Percentiles rank a stretch among this genome's conserved stretches.
These are phyloP conservation scores for Venturia asperata DNA, from an alignment of 2,329 filamentous ascomycete species.

Conservation along the genomic window DNA sequence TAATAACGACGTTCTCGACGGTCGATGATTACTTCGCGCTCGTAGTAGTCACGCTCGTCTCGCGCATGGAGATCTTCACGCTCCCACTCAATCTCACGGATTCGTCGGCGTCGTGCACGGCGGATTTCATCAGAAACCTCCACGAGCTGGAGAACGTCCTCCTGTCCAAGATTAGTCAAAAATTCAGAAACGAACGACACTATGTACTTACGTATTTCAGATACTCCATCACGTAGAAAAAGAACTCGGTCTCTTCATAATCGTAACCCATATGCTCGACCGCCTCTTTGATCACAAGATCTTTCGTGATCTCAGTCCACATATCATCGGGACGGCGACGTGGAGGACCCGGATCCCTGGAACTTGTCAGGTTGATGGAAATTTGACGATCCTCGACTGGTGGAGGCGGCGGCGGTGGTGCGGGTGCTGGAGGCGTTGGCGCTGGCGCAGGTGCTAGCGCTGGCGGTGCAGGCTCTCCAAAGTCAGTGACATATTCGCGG, in stretches of 20 bases:
- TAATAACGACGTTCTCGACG: conserved; percentile 29
- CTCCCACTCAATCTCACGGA: conserved; percentile 57
- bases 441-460: conserved; percentile 19
- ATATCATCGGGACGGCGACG: conserved; percentile 41
- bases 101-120: conserved; percentile 51
- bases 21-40: conserved; percentile 63
- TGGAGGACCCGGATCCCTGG: conserved; percentile 1
- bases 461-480: conserved; percentile 29
- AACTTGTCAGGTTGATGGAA: neutral
- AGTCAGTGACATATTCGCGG: conserved; percentile 44
- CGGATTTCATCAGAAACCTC: conserved; percentile 78
- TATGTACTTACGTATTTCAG: conserved; percentile 67
- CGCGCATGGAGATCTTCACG: conserved; percentile 39
- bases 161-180: conserved; percentile 48
- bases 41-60: conserved; percentile 59
- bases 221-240: conserved; percentile 91
- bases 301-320: conserved; percentile 97
- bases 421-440: conserved; percentile 19
- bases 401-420: conserved; percentile 26
- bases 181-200: conserved; percentile 13
- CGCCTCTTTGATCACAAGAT: conserved; percentile 78
- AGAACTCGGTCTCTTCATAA: conserved; percentile 81
- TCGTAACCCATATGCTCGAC: conserved; percentile 78
- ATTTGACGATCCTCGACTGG: conserved; percentile 12
- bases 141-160: conserved; percentile 79